Percentiles rank a stretch among this genome's conserved stretches.
These are phyloP conservation scores for Silene vulgaris DNA, from an alignment of 179 eudicot species.

Conservation along the genomic window DNA sequence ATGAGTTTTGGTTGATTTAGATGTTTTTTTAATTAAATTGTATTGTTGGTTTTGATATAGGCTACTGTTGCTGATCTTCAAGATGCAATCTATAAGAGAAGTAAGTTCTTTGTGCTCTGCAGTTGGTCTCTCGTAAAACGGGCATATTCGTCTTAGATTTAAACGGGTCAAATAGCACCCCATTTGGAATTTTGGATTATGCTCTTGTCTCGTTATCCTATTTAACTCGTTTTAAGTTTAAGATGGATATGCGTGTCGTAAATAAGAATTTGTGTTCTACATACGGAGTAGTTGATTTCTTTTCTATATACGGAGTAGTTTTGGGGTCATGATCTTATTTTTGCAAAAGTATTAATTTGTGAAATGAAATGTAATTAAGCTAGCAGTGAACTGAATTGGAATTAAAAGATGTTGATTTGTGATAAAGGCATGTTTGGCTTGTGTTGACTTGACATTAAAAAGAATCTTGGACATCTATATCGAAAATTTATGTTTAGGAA, in stretches of 20 bases:
- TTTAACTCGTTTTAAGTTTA: too few relatives aligned
- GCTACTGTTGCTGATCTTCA: conserved; percentile 93
- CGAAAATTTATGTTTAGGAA: not conserved
- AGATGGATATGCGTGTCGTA: too few relatives aligned
- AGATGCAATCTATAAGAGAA: conserved; percentile 63
- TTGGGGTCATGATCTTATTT: not conserved
- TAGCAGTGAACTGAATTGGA: not conserved
- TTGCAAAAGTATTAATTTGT: not conserved
- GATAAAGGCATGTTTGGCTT: not conserved
- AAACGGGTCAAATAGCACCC: too few relatives aligned
- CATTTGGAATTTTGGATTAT: too few relatives aligned
- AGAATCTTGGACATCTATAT: not conserved
- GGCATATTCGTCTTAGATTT: too few relatives aligned
- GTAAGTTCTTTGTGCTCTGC: conserved; percentile 33
- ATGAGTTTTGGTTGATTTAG: not conserved
- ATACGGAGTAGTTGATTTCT: not conserved
- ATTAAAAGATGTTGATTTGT: conserved; percentile 7
- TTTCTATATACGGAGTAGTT: not conserved
- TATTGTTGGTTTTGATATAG: conserved; percentile 35
- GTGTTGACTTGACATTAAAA: not conserved
- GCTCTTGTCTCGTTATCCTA: too few relatives aligned
- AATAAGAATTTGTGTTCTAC: too few relatives aligned
- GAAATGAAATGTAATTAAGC: not conserved
- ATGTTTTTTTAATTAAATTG: not conserved
- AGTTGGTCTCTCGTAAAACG: too few relatives aligned